Evolutionary conservation across 805 yeast genomes (phyloP).

Genomic region (Saccharomycopsis fibuligera): DNA sequence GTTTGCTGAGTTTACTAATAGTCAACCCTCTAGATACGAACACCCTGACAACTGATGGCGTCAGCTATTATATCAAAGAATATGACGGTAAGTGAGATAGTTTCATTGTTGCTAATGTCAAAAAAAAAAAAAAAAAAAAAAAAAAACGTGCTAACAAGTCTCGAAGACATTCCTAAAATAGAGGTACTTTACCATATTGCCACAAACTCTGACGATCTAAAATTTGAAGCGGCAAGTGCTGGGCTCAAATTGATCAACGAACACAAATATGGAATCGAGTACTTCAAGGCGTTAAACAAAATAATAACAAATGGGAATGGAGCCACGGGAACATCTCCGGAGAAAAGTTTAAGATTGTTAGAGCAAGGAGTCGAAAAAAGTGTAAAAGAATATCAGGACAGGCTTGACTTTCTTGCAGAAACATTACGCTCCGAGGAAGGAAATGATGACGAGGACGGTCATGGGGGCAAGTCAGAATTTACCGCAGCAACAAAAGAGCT

Average conservation of each 20-base stretch:
- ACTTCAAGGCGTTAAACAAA: neutral
- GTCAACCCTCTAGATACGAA: too few species aligned
- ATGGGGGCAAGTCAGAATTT: neutral
- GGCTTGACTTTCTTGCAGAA: neutral
- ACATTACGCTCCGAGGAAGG: neutral
- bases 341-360: neutral
- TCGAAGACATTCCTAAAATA: neutral
- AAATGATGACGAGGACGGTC: neutral
- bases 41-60: too few species aligned
- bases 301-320: neutral
- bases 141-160: too few species aligned
- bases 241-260: neutral
- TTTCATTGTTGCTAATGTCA: too few species aligned
- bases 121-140: too few species aligned
- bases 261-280: constrained; percentile 5
- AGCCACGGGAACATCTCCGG: neutral
- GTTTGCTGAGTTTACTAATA: too few species aligned
- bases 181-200: constrained; percentile 6
- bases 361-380: neutral
- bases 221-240: neutral
- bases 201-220: neutral
- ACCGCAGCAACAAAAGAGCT: neutral
- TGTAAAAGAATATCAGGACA: neutral
- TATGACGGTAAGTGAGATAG: constrained; percentile 10
- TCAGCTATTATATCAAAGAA: neutral